Percentiles rank a stretch among this genome's conserved stretches.
phyloP scores from a whole-genome alignment of 2,329 filamentous ascomycete species.

The Xylaria sp. region DNA sequence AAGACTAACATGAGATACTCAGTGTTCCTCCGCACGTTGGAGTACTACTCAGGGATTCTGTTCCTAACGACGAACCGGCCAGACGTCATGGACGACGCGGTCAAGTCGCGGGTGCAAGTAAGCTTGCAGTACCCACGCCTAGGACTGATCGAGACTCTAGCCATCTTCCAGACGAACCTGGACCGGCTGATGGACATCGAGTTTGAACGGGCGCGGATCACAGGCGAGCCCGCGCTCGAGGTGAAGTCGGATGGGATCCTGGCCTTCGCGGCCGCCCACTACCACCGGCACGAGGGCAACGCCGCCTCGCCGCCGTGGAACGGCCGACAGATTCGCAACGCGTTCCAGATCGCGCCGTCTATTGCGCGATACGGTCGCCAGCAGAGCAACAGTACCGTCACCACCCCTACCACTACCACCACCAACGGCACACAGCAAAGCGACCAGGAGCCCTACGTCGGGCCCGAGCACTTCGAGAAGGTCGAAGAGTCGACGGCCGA shows the following conservation, averaged over 20 bases:
- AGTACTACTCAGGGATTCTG: conserved; percentile 38
- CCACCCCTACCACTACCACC: neutral
- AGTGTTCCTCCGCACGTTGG: conserved; percentile 38
- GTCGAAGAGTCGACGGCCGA: conserved; percentile 35
- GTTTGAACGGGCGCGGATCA: conserved; percentile 34
- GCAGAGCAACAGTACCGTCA: neutral
- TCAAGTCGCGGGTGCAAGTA: conserved; percentile 38
- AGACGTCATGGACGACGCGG: conserved; percentile 37
- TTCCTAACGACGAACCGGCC: conserved; percentile 37
- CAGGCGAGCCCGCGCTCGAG: conserved; percentile 35
- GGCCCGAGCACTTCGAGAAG: conserved; percentile 39
- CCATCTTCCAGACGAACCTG: conserved; percentile 41
- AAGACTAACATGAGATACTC: conserved; percentile 5
- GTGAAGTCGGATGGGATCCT: conserved; percentile 37
- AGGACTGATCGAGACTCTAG: conserved; percentile 33
- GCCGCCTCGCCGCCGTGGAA: conserved; percentile 38
- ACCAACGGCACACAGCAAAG: conserved; percentile 1
- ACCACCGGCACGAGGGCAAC: conserved; percentile 34
- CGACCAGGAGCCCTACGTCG: conserved; percentile 30
- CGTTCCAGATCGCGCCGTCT: conserved; percentile 43
- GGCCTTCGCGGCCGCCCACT: conserved; percentile 38
- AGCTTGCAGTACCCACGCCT: conserved; percentile 37
- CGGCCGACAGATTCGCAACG: conserved; percentile 45
- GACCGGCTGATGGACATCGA: conserved; percentile 38
- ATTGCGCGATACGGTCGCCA: conserved; percentile 38